A percentile compares a stretch with the other conserved stretches of the same genome.
Evolutionary conservation across 2,329 filamentous ascomycete genomes (phyloP).

Genomic region (Sporothrix euskadiensis): DNA sequence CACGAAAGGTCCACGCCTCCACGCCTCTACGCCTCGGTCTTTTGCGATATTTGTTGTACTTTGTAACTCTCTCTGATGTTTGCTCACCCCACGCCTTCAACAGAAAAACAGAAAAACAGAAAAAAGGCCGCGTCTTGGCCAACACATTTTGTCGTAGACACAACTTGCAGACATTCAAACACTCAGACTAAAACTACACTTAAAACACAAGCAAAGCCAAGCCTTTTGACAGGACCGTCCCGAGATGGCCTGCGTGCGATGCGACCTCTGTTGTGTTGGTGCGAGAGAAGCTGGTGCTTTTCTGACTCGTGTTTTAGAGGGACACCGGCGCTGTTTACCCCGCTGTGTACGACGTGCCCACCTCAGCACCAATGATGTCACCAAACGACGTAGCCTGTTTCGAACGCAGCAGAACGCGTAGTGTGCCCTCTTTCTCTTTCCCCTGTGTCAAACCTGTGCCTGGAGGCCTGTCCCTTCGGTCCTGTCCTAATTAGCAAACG

Average conservation of each 20-base stretch:
- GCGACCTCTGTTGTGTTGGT: background rate
- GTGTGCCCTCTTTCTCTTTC: background rate
- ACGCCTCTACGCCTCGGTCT: background rate
- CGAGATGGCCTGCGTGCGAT: background rate
- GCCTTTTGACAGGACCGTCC: slow-evolving; percentile 23
- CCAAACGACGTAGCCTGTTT: background rate
- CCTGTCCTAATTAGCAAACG: background rate
- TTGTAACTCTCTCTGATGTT: background rate
- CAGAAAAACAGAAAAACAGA: background rate
- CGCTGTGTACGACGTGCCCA: background rate
- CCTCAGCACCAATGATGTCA: slow-evolving; percentile 16
- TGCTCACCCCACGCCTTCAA: background rate
- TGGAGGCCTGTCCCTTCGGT: background rate
- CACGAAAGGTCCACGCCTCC: background rate
- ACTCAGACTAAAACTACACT: no score
- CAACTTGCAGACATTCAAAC: background rate
- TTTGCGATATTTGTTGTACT: background rate
- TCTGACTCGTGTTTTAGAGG: background rate
- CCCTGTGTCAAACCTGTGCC: background rate
- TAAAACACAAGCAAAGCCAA: background rate
- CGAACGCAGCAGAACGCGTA: background rate
- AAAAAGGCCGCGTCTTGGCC: background rate
- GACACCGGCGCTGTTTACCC: background rate
- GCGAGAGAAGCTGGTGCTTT: background rate
- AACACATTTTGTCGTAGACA: background rate